These are phyloP conservation scores for Talaromyces amestolkiae DNA, from an alignment of 2,329 filamentous ascomycete genomes.

Conservation along the genomic window DNA sequence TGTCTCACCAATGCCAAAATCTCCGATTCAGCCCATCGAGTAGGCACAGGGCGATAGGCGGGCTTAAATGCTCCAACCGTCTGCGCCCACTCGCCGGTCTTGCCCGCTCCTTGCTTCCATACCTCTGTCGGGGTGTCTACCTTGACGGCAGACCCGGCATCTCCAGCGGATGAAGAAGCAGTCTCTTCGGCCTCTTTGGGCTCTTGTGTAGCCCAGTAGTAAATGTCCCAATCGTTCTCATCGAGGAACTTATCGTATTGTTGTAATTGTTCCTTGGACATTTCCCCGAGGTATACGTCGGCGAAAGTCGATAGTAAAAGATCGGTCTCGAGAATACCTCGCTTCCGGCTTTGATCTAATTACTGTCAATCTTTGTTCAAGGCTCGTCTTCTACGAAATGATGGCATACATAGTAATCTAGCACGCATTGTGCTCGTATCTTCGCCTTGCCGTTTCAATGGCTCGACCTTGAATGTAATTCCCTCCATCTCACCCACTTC, in stretches of 20 bases:
- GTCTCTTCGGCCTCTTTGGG: conserved; percentile 54
- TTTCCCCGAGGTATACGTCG: conserved; percentile 68
- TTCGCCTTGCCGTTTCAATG: conserved; percentile 80
- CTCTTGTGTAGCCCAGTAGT: conserved; percentile 98
- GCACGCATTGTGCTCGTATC: conserved; percentile 83
- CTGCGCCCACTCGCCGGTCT: conserved; percentile 87
- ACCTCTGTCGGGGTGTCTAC: conserved; percentile 42
- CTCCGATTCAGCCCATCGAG: conserved; percentile 79
- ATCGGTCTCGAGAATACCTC: conserved; percentile 92
- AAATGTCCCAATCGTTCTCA: conserved; percentile 99
- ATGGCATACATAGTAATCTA: conserved; percentile 64
- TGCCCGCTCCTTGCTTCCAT: conserved; percentile 53
- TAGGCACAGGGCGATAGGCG: conserved; percentile 85
- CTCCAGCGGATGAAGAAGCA: conserved; percentile 27
- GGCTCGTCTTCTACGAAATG: background rate
- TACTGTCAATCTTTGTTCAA: conserved; percentile 1
- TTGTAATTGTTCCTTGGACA: conserved; percentile 70
- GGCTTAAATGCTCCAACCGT: conserved; percentile 93
- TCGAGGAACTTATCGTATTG: conserved; percentile 93
- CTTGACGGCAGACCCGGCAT: conserved; percentile 29
- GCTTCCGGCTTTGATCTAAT: conserved; percentile 91
- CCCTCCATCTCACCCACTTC: conserved; percentile 84
- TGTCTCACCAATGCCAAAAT: conserved; percentile 71
- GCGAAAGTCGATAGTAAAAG: conserved; percentile 96
- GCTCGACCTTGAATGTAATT: conserved; percentile 82